Conservation (phyloP, 2,329 filamentous ascomycete genomes). For the Neurospora sp. region DNA sequence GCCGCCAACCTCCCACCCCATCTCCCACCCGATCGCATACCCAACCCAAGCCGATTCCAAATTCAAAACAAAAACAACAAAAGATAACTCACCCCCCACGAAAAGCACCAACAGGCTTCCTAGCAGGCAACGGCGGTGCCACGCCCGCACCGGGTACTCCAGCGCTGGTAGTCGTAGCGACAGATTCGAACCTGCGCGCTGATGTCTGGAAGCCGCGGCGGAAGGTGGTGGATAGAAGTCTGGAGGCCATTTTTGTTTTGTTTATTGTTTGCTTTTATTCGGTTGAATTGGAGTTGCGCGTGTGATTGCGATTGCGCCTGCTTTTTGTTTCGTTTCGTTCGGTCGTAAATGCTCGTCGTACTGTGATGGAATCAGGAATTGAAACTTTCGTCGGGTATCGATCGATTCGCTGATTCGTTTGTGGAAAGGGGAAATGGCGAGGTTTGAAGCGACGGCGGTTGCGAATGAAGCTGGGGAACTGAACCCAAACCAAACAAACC, state of each 20-base stretch:
- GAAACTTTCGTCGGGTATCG: neutral
- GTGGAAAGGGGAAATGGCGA: neutral
- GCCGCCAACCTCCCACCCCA: neutral
- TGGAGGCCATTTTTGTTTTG: conserved; percentile 32
- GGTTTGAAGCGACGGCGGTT: neutral
- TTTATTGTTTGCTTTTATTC: conserved; percentile 9
- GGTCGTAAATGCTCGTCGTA: neutral
- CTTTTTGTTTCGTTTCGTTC: neutral
- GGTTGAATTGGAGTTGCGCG: neutral
- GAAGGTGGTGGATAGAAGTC: conserved; percentile 29
- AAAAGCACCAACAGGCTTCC: conserved; percentile 51
- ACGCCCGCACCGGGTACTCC: neutral
- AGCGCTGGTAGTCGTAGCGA: neutral
- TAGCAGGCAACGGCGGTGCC: conserved; percentile 37
- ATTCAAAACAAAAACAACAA: neutral
- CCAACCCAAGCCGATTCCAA: neutral
- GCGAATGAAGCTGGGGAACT: neutral
- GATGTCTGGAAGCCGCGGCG: conserved; percentile 42
- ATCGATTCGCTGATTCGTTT: neutral
- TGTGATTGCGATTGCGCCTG: neutral
- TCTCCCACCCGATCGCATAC: neutral
- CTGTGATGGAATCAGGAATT: neutral
- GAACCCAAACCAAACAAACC: neutral
- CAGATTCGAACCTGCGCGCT: conserved; percentile 31
- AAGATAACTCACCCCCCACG: conserved; percentile 44